These are phyloP conservation scores for Metschnikowia peoriensis DNA, from an alignment of 805 yeast genomes.

Conservation along the genomic window DNA sequence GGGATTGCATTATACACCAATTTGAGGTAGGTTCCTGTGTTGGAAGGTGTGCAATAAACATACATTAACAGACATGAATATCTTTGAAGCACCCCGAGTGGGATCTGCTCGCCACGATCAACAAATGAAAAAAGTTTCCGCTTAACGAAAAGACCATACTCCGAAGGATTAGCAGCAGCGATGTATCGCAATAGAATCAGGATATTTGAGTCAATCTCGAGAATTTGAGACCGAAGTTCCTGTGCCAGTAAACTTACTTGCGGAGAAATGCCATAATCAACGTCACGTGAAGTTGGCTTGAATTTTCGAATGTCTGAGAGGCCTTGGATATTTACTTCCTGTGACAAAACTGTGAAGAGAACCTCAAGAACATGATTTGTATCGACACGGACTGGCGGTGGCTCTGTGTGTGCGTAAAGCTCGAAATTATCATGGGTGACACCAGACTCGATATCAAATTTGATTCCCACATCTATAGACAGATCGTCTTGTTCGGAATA, in stretches of 20 bases:
- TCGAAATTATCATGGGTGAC: conserved; percentile 19
- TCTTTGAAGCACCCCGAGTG: conserved; percentile 26
- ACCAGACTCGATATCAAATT: conserved; percentile 14
- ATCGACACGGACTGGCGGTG: conserved; percentile 23
- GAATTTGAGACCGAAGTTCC: conserved; percentile 15
- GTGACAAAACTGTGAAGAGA: conserved; percentile 29
- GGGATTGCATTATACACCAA: conserved; percentile 25
- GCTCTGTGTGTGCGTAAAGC: conserved; percentile 30
- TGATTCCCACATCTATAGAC: conserved; percentile 5
- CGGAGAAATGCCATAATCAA: conserved; percentile 7
- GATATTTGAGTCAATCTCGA: conserved; percentile 34
- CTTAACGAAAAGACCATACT: conserved; percentile 28
- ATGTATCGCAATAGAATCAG: conserved; percentile 32
- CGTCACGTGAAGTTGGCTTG: not conserved
- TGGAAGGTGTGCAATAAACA: conserved; percentile 27
- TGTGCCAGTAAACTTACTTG: conserved; percentile 1
- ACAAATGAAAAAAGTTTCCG: conserved; percentile 26
- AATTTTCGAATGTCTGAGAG: conserved; percentile 25
- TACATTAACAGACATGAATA: conserved; percentile 36
- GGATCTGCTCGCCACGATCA: conserved; percentile 26
- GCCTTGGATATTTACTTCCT: conserved; percentile 28
- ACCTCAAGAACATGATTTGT: conserved; percentile 27
- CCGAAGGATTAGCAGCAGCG: conserved; percentile 36
- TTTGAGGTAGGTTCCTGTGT: conserved; percentile 23
- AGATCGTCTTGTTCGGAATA: not conserved